phyloP scores from a whole-genome alignment of 495 filamentous ascomycete genomes.

The Thermochaetoides thermophila region DNA sequence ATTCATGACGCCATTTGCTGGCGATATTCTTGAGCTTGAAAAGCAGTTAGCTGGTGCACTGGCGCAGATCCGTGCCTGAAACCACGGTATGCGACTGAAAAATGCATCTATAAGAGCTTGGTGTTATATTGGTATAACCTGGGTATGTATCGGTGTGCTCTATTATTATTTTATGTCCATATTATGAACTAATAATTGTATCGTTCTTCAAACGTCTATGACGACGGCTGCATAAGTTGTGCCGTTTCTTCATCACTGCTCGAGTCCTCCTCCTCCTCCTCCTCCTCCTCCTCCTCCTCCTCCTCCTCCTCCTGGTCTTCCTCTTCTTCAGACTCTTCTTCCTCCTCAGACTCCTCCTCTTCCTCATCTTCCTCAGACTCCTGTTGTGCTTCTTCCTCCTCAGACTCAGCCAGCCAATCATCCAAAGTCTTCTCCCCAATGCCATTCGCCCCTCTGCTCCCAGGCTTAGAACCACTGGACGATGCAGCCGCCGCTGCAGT shows the following conservation, averaged over 20 bases:
- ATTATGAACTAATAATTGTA: no score
- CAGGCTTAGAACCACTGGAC: slow-evolving; percentile 38
- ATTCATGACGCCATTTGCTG: neutral
- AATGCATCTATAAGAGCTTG: no score
- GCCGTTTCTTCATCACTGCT: slow-evolving; percentile 27
- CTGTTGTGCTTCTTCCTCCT: slow-evolving; percentile 28
- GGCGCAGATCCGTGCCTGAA: slow-evolving; percentile 4
- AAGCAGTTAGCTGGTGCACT: slow-evolving; percentile 1
- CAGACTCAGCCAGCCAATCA: slow-evolving; percentile 73
- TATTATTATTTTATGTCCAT: no score
- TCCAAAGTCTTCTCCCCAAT: slow-evolving; percentile 60
- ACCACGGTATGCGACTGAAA: no score
- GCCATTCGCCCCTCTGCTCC: slow-evolving; percentile 33
- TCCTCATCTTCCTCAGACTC: slow-evolving; percentile 34
- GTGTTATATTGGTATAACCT: no score
- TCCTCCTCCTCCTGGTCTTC: slow-evolving; percentile 24
- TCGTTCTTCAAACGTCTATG: neutral
- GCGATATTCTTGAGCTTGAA: slow-evolving; percentile 4
- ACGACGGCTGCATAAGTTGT: slow-evolving; percentile 8
- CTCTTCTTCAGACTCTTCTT: slow-evolving; percentile 39
- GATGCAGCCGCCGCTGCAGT: slow-evolving; percentile 39
- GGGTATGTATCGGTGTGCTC: no score
- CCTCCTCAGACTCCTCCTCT: slow-evolving; percentile 37
- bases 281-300: slow-evolving; percentile 28
- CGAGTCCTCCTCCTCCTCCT: slow-evolving; percentile 33